Evolutionary conservation across 202 grass and related monocot genomes (phyloP).

Genomic region (Digitaria exilis): DNA sequence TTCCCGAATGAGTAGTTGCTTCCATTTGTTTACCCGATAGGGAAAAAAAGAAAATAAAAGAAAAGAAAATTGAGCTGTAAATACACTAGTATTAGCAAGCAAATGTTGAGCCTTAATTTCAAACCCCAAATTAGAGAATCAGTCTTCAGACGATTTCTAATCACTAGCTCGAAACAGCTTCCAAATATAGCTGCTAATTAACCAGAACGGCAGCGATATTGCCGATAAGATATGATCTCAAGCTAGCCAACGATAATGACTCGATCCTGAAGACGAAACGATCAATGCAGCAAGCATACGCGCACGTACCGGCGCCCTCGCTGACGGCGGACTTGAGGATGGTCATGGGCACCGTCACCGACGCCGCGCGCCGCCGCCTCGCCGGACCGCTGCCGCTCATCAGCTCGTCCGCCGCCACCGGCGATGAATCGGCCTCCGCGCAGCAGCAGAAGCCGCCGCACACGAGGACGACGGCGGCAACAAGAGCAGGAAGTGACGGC

Average conservation of each 20-base stretch:
- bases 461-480: not conserved
- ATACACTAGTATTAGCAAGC: not conserved
- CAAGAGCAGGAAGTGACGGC: not conserved
- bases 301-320: slow-evolving; percentile 71
- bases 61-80: not conserved
- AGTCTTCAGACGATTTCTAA: not conserved
- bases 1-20: not conserved
- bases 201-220: too few relatives aligned
- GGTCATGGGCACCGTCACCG: slow-evolving; percentile 67
- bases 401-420: not conserved
- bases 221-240: too few relatives aligned
- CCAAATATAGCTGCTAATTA: not conserved
- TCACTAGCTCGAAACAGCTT: not conserved
- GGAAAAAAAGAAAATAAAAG: too few relatives aligned
- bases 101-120: not conserved
- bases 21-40: not conserved
- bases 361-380: slow-evolving; percentile 24
- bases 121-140: not conserved
- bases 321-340: slow-evolving; percentile 60
- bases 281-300: not conserved
- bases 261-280: not conserved
- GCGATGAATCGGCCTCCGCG: not conserved
- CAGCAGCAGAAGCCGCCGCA: not conserved
- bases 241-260: too few relatives aligned
- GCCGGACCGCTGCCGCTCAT: not conserved